phyloP scores from a whole-genome alignment of 495 filamentous ascomycete species.

The Coniosporium apollinis region DNA sequence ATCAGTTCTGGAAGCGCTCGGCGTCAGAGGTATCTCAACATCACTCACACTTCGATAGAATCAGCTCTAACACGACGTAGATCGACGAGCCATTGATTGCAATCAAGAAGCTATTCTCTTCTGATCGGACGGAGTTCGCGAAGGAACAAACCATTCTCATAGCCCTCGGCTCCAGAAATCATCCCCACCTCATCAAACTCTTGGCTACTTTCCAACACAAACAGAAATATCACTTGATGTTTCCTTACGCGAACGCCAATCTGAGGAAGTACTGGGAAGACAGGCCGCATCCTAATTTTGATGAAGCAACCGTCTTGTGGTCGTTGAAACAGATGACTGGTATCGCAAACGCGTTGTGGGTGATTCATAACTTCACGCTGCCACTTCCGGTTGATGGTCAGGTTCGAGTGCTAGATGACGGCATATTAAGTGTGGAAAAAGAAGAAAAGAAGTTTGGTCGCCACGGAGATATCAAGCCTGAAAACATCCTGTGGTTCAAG shows the following conservation, averaged over 20 bases:
- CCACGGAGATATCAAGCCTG: conserved; percentile 21
- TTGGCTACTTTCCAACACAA: conserved; percentile 5
- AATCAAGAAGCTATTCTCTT: not conserved
- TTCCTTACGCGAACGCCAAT: conserved; percentile 7
- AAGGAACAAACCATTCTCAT: conserved; percentile 1
- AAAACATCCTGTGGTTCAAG: conserved; percentile 22
- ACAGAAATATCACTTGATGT: conserved; percentile 4
- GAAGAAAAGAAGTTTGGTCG: conserved; percentile 1
- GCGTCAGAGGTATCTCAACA: too few relatives aligned
- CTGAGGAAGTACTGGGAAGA: conserved; percentile 3
- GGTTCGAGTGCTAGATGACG: not conserved
- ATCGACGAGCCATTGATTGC: not conserved
- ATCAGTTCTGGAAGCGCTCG: not conserved
- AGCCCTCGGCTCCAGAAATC: not conserved
- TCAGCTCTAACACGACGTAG: too few relatives aligned
- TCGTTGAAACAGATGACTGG: conserved; percentile 5
- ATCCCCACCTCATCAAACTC: conserved; percentile 4
- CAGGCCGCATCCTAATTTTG: not conserved
- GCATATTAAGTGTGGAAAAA: not conserved
- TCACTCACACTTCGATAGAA: too few relatives aligned
- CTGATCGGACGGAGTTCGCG: not conserved
- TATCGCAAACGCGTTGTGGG: conserved; percentile 1
- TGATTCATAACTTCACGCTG: conserved; percentile 1
- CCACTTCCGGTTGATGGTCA: not conserved
- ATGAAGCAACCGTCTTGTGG: conserved; percentile 1